Evolutionary conservation across 176 grass and related monocot species (phyloP), one percentile per base, ranked within the genome.

Genomic region (Luzula sylvatica): DNA sequence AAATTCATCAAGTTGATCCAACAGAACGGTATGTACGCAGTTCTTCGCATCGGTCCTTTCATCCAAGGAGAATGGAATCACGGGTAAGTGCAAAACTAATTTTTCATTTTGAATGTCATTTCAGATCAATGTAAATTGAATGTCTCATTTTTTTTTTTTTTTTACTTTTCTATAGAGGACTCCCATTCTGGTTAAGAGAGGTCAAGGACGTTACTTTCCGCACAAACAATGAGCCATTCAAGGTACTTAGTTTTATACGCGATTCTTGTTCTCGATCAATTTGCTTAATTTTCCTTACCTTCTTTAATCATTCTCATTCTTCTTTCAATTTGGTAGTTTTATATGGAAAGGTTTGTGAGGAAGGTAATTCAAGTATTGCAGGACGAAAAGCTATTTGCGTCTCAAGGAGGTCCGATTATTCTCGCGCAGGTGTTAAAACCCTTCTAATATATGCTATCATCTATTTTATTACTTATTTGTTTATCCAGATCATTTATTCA

Each of bases 61-160:
- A 70, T 81, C 60, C 87, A 84, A 35, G 89, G 68, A 4, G 89
- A 95, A 59, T 95, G 89, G 89, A 84, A 74, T 44, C 83, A 83
- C 5, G 88, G 83, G 75, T 88, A 69, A 3, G 25, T 21, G 11
- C 9, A 55, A 30, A 45, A 45, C 7, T 11, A 0, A n/a, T 1
- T 41, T 30, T 23, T 19, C 49, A 8, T 30, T 3, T 14, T 52
- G n/a, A 29, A 35, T 17, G 5, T 25, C 18, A 18, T 14, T 1
- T 38, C 8, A 38, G 18, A 5, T 28, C 9, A 48, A 11, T 29
- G 1, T 1, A 45, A 17, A 50, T 26, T 3, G 39, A 4, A 20
- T 19, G 8, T 26, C 40, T 54, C 23, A 66, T 87, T 50, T 66
- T 18, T 55, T 72, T 40, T 49, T 56, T 46, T n/a, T n/a, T n/a